Evolutionary conservation across 805 yeast species (phyloP).

Genomic region (Nakazawaea holstii): DNA sequence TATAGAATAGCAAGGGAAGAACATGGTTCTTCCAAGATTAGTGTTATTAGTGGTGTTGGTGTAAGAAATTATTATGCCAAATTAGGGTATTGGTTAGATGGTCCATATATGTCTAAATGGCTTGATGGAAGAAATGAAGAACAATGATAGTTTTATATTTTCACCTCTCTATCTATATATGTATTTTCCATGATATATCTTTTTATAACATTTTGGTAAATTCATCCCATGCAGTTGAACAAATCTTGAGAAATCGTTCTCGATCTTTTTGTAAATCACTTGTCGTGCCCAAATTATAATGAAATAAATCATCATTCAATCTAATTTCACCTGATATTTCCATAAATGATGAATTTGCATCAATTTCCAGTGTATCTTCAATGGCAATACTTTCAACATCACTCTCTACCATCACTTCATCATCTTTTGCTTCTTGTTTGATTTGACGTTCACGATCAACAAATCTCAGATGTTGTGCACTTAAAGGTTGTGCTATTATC

Average conservation of each 20-base stretch:
- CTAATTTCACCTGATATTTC: conserved; percentile 7
- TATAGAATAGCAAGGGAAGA: conserved; percentile 93
- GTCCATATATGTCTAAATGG: conserved; percentile 93
- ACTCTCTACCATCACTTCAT: background rate
- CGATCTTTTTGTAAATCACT: conserved; percentile 6
- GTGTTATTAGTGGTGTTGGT: conserved; percentile 97
- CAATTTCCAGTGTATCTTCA: background rate
- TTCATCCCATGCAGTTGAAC: conserved; percentile 21
- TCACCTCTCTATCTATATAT: too few species aligned
- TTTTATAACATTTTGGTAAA: background rate
- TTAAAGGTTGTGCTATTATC: conserved; percentile 35
- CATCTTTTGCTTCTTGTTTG: conserved; percentile 6
- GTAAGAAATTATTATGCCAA: conserved; percentile 93
- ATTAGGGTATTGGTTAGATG: conserved; percentile 87
- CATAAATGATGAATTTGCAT: background rate
- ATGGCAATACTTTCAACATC: background rate
- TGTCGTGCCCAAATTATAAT: background rate
- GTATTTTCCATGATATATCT: background rate
- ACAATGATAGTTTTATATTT: too few species aligned
- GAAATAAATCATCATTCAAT: conserved; percentile 3
- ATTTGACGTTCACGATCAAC: conserved; percentile 13
- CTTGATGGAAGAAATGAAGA: conserved; percentile 15
- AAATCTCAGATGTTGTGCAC: conserved; percentile 32
- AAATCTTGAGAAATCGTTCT: conserved; percentile 18
- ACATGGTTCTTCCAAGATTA: conserved; percentile 85